Percentiles rank a stretch among this genome's conserved stretches.
Evolutionary conservation across 2,329 filamentous ascomycete genomes (phyloP).

Genomic region (Tricladium varicosporioides): DNA sequence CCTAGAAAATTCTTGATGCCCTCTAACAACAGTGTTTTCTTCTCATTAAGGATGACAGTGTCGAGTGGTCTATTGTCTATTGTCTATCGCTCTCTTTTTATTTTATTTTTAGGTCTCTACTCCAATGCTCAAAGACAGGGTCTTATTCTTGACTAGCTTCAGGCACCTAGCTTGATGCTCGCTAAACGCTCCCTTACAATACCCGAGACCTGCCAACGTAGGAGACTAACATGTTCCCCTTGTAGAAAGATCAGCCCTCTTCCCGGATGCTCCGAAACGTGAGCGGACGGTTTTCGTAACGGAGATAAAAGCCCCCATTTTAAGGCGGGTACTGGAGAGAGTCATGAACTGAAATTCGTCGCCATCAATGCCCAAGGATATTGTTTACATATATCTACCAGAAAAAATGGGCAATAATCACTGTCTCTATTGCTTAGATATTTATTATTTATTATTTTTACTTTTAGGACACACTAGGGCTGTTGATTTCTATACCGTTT

Average conservation of each 20-base stretch:
- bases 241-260: not conserved
- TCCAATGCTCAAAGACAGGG: constrained; percentile 4
- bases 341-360: constrained; percentile 4
- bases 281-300: constrained; percentile 1
- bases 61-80: constrained; percentile 2
- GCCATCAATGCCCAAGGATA: not conserved
- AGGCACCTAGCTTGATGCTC: constrained; percentile 3
- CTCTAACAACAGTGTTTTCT: constrained; percentile 52
- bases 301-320: constrained; percentile 4
- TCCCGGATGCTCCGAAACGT: constrained; percentile 3
- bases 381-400: constrained; percentile 3
- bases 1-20: constrained; percentile 61
- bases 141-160: constrained; percentile 7
- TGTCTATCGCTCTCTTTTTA: not conserved
- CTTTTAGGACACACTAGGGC: too few species aligned
- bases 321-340: constrained; percentile 4
- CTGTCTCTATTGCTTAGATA: too few species aligned
- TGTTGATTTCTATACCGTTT: too few species aligned
- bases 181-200: constrained; percentile 4
- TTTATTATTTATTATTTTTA: too few species aligned
- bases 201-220: not conserved
- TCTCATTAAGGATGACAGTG: constrained; percentile 8
- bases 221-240: constrained; percentile 2
- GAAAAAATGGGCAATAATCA: constrained; percentile 1
- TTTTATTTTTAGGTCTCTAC: not conserved